Percentiles rank a stretch among this genome's conserved stretches.
These are phyloP conservation scores for Trichocomaceae sp. DNA, from an alignment of 2,329 filamentous ascomycete genomes.

Conservation along the genomic window DNA sequence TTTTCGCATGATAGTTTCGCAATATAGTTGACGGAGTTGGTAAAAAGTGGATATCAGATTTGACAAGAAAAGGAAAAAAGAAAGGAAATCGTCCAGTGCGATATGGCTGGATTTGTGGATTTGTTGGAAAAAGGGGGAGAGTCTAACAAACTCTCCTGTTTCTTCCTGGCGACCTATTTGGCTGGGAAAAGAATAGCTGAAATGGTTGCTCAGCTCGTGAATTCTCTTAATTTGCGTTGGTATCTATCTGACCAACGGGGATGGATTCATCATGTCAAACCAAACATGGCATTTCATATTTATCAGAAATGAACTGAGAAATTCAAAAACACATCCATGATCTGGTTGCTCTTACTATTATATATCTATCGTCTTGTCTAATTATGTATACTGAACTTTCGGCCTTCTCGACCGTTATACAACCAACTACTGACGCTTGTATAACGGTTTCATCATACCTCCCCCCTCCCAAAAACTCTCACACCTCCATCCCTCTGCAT, in stretches of 20 bases:
- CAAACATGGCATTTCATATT: slow-evolving; percentile 10
- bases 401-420: background rate
- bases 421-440: background rate
- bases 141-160: background rate
- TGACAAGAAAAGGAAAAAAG: slow-evolving; percentile 1
- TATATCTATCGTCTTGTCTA: background rate
- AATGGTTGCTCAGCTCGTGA: slow-evolving; percentile 10
- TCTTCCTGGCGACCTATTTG: slow-evolving; percentile 1
- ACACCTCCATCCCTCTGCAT: slow-evolving; percentile 72
- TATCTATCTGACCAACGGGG: slow-evolving; percentile 6
- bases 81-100: slow-evolving; percentile 4
- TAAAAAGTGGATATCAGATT: slow-evolving; percentile 23
- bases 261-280: slow-evolving; percentile 12
- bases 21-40: slow-evolving; percentile 25
- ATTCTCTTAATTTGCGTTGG: slow-evolving; percentile 10
- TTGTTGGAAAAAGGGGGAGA: slow-evolving; percentile 11
- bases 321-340: background rate
- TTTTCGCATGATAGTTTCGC: slow-evolving; percentile 3
- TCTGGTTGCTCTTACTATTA: background rate
- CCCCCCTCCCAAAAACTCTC: slow-evolving; percentile 77
- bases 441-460: slow-evolving; percentile 38
- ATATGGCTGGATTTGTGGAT: slow-evolving; percentile 28
- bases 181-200: slow-evolving; percentile 2
- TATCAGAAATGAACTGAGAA: slow-evolving; percentile 10
- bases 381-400: background rate